Base-by-base conservation (phyloP, 169 alveolate genomes). In the Plasmodium coatneyi region DNA sequence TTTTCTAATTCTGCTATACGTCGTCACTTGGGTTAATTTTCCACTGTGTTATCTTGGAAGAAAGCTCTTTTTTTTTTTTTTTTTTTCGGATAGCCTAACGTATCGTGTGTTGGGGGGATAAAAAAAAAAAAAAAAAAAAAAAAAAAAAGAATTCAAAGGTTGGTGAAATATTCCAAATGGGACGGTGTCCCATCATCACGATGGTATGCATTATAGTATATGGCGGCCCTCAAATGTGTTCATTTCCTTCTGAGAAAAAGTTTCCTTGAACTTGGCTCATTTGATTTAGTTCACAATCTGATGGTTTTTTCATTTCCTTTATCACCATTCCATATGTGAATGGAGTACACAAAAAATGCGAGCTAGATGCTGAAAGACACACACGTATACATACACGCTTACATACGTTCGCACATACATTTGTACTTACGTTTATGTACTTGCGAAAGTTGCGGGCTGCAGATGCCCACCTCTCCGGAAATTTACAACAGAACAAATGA, bases 41-140 rank as follows among this genome's bases (percentile, higher is more conserved):
- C 32, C 74, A 60, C 32, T 25, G 12, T 60, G 10, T 25, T 19
- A 16, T 60, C 32, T 60, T n/a, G 34, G 10, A 60, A 60, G 25
- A 19, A 60, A 60, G 34, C 14, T 6, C 1, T 6, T 60, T n/a
- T 60, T 60, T 60, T 19, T 22, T 14, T n/a, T 60, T 60, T 60
- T 19, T 60, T 19, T 19, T 19, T 56, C 14, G 49, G 49, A 41
- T 41, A 41, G 49, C 56, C 56, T 9, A 46, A 46, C n/a, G n/a
- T 12, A 46, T 12, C n/a, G 34, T 60, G 14, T 7, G 32, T n/a
- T n/a, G 14, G 12, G 74, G 25, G 34, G 14, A 25, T 6, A 60
- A 60, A 60, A 60, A 60, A 60, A 60, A 60, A 60, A 60, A 60
- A 60, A 60, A 60, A 60, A 60, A 60, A 60, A 60, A 60, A 60